Evolutionary conservation across 352 stramenopile species (phyloP), one percentile per base, ranked within the genome.

Genomic region (Thraustochytrium striatum): DNA sequence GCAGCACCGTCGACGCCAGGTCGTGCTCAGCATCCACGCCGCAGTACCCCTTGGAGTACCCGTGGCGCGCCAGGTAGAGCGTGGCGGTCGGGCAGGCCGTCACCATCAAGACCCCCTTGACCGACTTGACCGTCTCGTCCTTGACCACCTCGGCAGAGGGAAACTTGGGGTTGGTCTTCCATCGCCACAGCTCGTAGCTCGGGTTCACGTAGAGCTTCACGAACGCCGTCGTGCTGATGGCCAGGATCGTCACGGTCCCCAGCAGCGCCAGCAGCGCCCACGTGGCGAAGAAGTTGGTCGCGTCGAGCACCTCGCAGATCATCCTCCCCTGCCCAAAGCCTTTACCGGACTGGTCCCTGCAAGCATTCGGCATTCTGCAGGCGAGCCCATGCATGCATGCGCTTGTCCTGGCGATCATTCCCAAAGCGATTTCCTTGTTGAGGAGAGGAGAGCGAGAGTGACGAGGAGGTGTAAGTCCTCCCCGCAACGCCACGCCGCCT

Each of bases 81-180:
- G 69, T 44, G 8, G 65, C 41, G 3, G 78, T 70, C 2, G 78
- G 78, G 28, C 58, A 79, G 16, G 75, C 19, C 19, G 70, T 73
- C 39, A 47, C 78, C 30, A 72, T 80, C 35, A 78, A 57, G 16
- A 82, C 41, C 8, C 78, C 78, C 62, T 82, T 79, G n/a, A 43
- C 28, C 2, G 62, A 69, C 28, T 82, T 57, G 19, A 82, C 70
- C 36, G 75, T 80, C 73, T 82, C 78, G 28, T 82, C 79, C 33
- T 72, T 82, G 8, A 82, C 78, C 13, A 82, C 32, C 16, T 62
- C 33, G 16, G 78, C 53, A 32, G 30, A 70, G 3, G 78, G 78
- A 32, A 82, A 82, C 38, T 70, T 78, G 28, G 78, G 78, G 50
- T 82, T 82, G 3, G 70, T 79, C 30, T 82, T 82, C 59, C 47